phyloP scores from a whole-genome alignment of 306 rosid genomes.

The Cyamopsis tetragonoloba region DNA sequence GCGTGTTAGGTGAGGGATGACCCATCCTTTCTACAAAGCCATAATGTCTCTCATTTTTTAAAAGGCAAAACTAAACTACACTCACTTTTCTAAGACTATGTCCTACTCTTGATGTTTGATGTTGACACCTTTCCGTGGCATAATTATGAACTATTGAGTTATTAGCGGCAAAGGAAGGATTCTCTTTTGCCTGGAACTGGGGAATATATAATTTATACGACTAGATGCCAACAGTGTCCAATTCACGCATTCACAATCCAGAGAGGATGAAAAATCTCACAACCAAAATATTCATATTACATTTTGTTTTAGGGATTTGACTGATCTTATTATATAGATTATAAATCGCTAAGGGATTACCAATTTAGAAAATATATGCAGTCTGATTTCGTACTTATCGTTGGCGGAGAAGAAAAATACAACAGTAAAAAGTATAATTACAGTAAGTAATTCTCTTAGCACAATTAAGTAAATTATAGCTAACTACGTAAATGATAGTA shows the following conservation, averaged over 20 bases:
- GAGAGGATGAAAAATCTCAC: neutral
- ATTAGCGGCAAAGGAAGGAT: neutral
- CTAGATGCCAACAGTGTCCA: neutral
- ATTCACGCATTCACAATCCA: neutral
- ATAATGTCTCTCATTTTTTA: too few species aligned
- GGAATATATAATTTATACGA: neutral
- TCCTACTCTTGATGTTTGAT: slow-evolving; percentile 4
- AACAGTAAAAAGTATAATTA: too few species aligned
- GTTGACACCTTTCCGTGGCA: neutral
- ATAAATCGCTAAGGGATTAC: too few species aligned
- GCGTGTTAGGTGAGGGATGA: neutral
- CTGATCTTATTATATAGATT: too few species aligned
- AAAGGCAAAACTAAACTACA: too few species aligned
- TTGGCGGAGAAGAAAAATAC: too few species aligned
- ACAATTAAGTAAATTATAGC: too few species aligned
- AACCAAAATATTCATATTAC: neutral
- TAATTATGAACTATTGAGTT: too few species aligned
- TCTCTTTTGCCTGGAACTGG: neutral
- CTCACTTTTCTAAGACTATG: neutral
- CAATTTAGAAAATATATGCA: too few species aligned
- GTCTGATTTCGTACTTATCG: too few species aligned
- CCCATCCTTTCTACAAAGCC: neutral
- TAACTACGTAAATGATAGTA: too few species aligned
- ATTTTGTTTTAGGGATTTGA: neutral
- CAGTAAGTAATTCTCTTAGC: too few species aligned